A percentile compares a stretch with the other conserved stretches of the same genome.
These are phyloP conservation scores for Didymella lethalis DNA, from an alignment of 2,329 filamentous ascomycete species.

Conservation along the genomic window DNA sequence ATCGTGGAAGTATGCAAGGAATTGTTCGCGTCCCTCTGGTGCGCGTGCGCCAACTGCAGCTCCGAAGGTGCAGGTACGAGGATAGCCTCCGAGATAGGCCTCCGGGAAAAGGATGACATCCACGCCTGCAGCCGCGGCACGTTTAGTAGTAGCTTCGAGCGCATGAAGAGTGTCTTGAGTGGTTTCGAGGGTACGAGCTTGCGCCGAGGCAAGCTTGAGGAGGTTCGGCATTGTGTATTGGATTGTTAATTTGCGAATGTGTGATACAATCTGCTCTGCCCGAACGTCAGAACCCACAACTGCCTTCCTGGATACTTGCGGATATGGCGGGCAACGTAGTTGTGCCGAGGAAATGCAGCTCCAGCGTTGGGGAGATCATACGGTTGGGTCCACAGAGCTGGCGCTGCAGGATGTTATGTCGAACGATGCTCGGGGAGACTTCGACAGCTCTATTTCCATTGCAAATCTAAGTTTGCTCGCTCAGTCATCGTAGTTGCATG, in stretches of 20 bases:
- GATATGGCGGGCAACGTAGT: background rate
- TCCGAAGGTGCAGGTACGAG: conserved; percentile 80
- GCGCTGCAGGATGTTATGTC: background rate
- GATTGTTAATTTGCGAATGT: background rate
- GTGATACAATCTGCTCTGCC: background rate
- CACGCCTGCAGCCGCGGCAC: conserved; percentile 67
- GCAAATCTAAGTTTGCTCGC: background rate
- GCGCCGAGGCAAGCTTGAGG: conserved; percentile 59
- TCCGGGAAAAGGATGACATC: conserved; percentile 88
- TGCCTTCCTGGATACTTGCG: background rate
- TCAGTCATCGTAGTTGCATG: background rate
- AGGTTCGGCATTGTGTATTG: conserved; percentile 50
- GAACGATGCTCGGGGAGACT: background rate
- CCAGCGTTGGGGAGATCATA: background rate
- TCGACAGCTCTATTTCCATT: background rate
- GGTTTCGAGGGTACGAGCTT: conserved; percentile 57
- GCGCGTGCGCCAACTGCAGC: conserved; percentile 74
- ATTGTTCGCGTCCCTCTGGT: conserved; percentile 78
- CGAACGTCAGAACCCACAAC: background rate
- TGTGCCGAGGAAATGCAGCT: background rate
- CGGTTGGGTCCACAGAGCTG: background rate
- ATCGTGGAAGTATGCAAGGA: conserved; percentile 76
- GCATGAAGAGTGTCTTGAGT: conserved; percentile 69
- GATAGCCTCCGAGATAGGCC: conserved; percentile 91
- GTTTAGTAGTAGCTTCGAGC: conserved; percentile 68